These are phyloP conservation scores for Pleurotus salmoneostramineus DNA, from an alignment of 768 basidiomycete species.

Conservation along the genomic window DNA sequence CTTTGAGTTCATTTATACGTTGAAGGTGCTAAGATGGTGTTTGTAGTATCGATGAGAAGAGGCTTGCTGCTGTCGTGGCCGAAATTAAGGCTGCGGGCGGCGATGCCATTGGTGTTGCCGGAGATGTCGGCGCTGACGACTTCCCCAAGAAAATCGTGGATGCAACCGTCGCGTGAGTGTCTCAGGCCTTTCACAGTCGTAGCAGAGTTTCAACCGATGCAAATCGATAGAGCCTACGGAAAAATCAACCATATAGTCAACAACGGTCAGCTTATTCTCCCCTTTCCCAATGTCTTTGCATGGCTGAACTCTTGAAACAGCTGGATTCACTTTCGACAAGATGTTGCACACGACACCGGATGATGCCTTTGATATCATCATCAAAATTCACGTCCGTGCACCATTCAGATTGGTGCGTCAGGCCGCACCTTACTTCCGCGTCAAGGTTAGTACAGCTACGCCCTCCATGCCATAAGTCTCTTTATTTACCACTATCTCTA, in stretches of 20 bases:
- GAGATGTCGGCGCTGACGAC: conserved; percentile 80
- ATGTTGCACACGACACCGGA: conserved; percentile 88
- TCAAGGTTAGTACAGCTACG: conserved; percentile 54
- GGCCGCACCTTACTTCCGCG: conserved; percentile 80
- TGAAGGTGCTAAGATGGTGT: neutral
- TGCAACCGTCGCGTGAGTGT: conserved; percentile 69
- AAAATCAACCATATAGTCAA: conserved; percentile 87
- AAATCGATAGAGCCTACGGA: conserved; percentile 58
- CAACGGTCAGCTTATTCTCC: conserved; percentile 44
- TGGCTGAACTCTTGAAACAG: conserved; percentile 21
- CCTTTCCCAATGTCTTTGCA: neutral
- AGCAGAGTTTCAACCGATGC: neutral
- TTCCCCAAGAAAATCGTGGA: conserved; percentile 78
- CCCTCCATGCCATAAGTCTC: neutral
- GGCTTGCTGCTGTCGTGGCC: conserved; percentile 58
- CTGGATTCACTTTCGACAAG: conserved; percentile 79
- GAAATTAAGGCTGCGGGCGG: conserved; percentile 76
- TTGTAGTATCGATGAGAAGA: conserved; percentile 66
- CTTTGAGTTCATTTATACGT: conserved; percentile 3
- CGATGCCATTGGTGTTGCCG: conserved; percentile 68
- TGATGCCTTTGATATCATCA: conserved; percentile 76
- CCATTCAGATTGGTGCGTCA: conserved; percentile 84
- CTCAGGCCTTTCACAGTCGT: neutral
- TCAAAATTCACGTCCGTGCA: conserved; percentile 81
- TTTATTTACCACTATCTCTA: neutral